These are phyloP conservation scores for Coffea canephora DNA, from an alignment of 257 asterid genomes.

Conservation along the genomic window DNA sequence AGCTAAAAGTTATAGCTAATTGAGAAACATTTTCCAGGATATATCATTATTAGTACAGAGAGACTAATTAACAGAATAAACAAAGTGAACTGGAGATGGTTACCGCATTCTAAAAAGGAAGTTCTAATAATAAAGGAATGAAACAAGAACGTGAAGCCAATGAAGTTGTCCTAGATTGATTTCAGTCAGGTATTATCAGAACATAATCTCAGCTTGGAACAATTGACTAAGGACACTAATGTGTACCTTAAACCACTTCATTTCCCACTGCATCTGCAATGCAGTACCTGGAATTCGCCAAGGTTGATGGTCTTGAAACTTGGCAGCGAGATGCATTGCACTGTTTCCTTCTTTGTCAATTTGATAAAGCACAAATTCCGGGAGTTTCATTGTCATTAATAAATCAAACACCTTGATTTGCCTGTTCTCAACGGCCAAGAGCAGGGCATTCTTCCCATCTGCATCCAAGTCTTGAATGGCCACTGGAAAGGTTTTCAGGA, in stretches of 20 bases:
- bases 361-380: conserved; percentile 40
- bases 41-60: too few relatives aligned
- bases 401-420: conserved; percentile 36
- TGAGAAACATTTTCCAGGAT: too few relatives aligned
- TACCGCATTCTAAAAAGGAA: too few relatives aligned
- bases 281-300: conserved; percentile 71
- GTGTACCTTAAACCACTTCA: conserved; percentile 57
- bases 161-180: not conserved
- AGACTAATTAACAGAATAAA: too few relatives aligned
- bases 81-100: not conserved
- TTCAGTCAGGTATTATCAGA: not conserved
- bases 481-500: conserved; percentile 34
- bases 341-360: conserved; percentile 44
- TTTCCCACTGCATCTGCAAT: conserved; percentile 60
- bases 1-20: not conserved
- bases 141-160: too few relatives aligned
- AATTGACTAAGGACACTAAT: not conserved
- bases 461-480: conserved; percentile 52
- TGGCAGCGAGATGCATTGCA: conserved; percentile 56
- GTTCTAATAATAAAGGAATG: not conserved
- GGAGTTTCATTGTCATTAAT: conserved; percentile 23
- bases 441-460: conserved; percentile 44
- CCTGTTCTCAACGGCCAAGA: conserved; percentile 53
- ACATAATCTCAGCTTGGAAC: not conserved
- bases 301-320: conserved; percentile 27